These are phyloP conservation scores for Boletus sp. DNA, from an alignment of 768 basidiomycete genomes.

Conservation along the genomic window DNA sequence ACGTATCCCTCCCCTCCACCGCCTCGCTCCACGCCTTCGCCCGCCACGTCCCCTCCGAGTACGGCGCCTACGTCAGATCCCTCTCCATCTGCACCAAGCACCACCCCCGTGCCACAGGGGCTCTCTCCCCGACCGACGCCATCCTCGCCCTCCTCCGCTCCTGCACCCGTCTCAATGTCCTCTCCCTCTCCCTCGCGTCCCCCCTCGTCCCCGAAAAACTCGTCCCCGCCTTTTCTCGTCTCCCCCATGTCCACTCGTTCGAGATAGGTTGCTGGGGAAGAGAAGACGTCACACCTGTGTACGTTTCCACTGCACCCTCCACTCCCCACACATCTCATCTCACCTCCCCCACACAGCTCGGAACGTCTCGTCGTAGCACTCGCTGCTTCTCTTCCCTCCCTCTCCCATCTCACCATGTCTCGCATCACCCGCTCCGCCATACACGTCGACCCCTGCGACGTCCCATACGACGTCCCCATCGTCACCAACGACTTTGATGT, in stretches of 20 bases:
- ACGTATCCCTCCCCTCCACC: conserved; percentile 46
- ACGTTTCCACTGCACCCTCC: conserved; percentile 9
- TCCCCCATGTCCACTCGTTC: conserved; percentile 17
- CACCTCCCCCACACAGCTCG: conserved; percentile 21
- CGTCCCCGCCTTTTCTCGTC: conserved; percentile 23
- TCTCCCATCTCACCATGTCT: conserved; percentile 55
- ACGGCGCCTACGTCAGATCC: conserved; percentile 48
- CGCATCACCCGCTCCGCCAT: conserved; percentile 63
- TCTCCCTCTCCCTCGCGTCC: conserved; percentile 28
- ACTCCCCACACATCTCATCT: background rate
- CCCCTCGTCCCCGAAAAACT: conserved; percentile 16
- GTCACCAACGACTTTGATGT: conserved; percentile 60
- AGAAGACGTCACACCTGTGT: conserved; percentile 38
- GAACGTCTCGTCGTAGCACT: conserved; percentile 69
- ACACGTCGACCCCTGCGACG: conserved; percentile 53
- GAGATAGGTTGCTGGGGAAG: conserved; percentile 26
- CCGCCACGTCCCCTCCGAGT: conserved; percentile 51
- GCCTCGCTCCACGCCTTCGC: conserved; percentile 51
- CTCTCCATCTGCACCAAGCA: conserved; percentile 44
- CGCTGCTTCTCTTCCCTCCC: conserved; percentile 53
- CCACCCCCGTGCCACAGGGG: conserved; percentile 31
- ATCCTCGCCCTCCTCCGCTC: conserved; percentile 49
- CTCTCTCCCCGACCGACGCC: conserved; percentile 39
- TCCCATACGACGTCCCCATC: conserved; percentile 47
- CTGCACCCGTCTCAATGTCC: conserved; percentile 40